These are phyloP conservation scores for Chlorella sp. DNA, from an alignment of 139 green algal genomes.

Conservation along the genomic window DNA sequence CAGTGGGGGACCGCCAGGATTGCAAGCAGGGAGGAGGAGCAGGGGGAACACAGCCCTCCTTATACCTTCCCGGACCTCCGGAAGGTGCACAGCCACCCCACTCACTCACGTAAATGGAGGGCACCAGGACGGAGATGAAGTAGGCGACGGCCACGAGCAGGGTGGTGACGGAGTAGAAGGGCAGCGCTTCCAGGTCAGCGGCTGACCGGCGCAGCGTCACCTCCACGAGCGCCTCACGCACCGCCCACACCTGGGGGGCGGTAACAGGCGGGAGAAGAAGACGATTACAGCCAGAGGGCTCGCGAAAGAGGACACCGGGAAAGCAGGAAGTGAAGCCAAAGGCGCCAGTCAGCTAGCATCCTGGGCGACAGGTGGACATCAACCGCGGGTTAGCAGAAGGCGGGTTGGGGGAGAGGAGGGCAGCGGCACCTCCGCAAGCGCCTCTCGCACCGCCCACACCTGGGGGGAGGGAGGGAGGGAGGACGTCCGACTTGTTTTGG, in stretches of 20 bases:
- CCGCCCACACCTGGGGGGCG: background rate
- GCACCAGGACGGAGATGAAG: background rate
- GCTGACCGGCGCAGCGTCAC: background rate
- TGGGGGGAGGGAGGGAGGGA: too few relatives aligned
- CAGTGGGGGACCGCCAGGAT: too few relatives aligned
- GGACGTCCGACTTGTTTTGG: too few relatives aligned
- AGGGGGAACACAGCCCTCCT: too few relatives aligned
- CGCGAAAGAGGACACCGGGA: too few relatives aligned
- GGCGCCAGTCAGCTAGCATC: too few relatives aligned
- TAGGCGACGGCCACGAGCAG: background rate
- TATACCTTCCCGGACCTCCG: too few relatives aligned
- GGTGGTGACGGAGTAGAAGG: background rate
- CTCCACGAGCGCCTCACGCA: conserved; percentile 9
- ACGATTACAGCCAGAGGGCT: too few relatives aligned
- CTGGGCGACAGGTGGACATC: background rate
- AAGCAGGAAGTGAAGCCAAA: too few relatives aligned
- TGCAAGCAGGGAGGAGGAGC: too few relatives aligned
- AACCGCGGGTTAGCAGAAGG: background rate
- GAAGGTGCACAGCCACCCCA: too few relatives aligned
- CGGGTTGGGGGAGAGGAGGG: background rate
- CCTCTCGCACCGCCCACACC: conserved; percentile 19
- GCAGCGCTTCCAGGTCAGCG: background rate
- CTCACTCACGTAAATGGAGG: conserved; percentile 9
- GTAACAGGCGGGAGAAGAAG: too few relatives aligned
- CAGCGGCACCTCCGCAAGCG: background rate